Evolutionary conservation across 2,329 filamentous ascomycete genomes (phyloP).

Genomic region (Pseudogymnoascus sp.): DNA sequence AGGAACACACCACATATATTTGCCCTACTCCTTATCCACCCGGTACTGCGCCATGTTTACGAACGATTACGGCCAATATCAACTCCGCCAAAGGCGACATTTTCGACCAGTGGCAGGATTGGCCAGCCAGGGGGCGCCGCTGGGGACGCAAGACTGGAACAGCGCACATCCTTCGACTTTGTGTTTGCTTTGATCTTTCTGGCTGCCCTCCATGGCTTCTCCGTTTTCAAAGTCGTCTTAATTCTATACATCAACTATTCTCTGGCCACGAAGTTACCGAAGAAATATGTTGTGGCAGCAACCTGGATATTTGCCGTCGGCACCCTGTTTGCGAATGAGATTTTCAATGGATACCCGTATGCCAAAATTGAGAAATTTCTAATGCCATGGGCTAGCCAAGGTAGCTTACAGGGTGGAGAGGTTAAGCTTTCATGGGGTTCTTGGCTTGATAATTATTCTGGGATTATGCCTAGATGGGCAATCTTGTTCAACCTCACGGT

Average conservation of each 20-base stretch:
- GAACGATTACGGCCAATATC: constrained; percentile 38
- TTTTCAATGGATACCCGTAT: constrained; percentile 70
- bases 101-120: constrained; percentile 12
- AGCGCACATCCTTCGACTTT: constrained; percentile 75
- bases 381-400: constrained; percentile 20
- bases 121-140: constrained; percentile 20
- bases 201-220: constrained; percentile 73
- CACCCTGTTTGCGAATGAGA: constrained; percentile 83
- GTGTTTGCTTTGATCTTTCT: constrained; percentile 75
- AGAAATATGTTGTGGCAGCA: constrained; percentile 59
- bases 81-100: background rate
- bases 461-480: constrained; percentile 86
- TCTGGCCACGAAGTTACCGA: constrained; percentile 65
- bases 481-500: constrained; percentile 97
- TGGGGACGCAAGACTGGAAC: constrained; percentile 53
- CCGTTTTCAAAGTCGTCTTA: constrained; percentile 68
- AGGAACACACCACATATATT: constrained; percentile 77
- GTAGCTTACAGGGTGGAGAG: constrained; percentile 7
- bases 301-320: constrained; percentile 89
- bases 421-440: constrained; percentile 45
- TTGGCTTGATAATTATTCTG: constrained; percentile 71
- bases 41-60: constrained; percentile 66
- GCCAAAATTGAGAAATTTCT: constrained; percentile 52
- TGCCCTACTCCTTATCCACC: constrained; percentile 68
- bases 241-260: constrained; percentile 80